Evolutionary conservation across 371 early-diverging fungal genomes (phyloP), one percentile per base, ranked within the genome.

Genomic region (Chytridium lagenaria): DNA sequence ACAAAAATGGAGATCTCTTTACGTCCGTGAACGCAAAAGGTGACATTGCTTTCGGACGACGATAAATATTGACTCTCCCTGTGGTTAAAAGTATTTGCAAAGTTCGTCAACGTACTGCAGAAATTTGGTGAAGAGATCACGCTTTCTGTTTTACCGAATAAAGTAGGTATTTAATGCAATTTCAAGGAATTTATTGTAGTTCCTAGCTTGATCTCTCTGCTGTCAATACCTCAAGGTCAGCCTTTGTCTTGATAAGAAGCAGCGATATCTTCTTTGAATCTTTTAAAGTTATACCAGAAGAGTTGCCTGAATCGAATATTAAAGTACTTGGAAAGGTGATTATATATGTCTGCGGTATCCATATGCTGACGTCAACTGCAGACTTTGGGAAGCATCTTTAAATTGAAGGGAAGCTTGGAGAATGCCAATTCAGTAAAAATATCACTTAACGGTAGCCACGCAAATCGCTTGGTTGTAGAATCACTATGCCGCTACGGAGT

Each of bases 151-250:
- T 49, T n/a, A 52, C 40, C 66, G 68, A 69, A 63, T 61, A 61
- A 37, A 23, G 49, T 26, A 19, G 0, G 1, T 70, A 30, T 1
- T n/a, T 3, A 26, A 23, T 30, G 15, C 1, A 37, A 39, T 2
- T 30, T 52, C 28, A 22, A 2, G 28, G n/a, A n/a, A 7, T 26
- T 64, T 28, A 38, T 33, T 71, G 61, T 52, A 33, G 55, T 19
- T 59, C 69, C 50, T 70, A 86, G 83, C 74, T 90, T 30, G 68
- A 79, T 63, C 78, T 90, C 33, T 82, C 82, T 22, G 79, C 85
- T 1, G 80, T 87, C 59, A 90, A 89, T 73, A 74, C 85, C 0
- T 83, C 89, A 12, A 80, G 86, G 33, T 86, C 88, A 0, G 90
- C 88, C 0, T 87, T 84, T 68, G 81, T 80, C 26, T 72, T 77